These are phyloP conservation scores for Phellopilus nigrolimitatus DNA, from an alignment of 1,284 basidiomycete genomes.

Conservation along the genomic window DNA sequence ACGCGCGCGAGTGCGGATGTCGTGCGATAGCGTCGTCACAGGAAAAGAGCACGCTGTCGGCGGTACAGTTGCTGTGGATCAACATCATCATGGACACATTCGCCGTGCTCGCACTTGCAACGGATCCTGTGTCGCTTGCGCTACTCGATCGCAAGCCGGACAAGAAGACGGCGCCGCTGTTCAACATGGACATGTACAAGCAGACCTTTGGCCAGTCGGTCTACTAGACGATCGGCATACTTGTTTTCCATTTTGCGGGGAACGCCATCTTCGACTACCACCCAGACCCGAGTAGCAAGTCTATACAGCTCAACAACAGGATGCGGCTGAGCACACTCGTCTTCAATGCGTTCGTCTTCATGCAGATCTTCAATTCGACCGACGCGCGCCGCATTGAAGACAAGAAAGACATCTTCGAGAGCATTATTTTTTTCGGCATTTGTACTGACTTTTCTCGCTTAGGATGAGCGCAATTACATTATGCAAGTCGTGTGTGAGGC, in stretches of 20 bases:
- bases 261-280: slow-evolving; percentile 63
- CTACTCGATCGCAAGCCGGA: slow-evolving; percentile 91
- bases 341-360: slow-evolving; percentile 97
- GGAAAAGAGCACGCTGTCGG: slow-evolving; percentile 84
- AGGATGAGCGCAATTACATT: slow-evolving; percentile 99
- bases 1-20: slow-evolving; percentile 68
- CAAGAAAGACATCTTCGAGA: slow-evolving; percentile 86
- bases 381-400: slow-evolving; percentile 87
- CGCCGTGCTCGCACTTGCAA: slow-evolving; percentile 93
- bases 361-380: slow-evolving; percentile 92
- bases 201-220: slow-evolving; percentile 88
- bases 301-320: slow-evolving; percentile 36
- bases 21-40: slow-evolving; percentile 71
- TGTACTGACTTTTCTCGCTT: slow-evolving; percentile 12
- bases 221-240: slow-evolving; percentile 82
- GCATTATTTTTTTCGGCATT: slow-evolving; percentile 42
- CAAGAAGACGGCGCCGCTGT: slow-evolving; percentile 81
- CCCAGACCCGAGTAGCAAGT: slow-evolving; percentile 30
- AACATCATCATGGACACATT: slow-evolving; percentile 99
- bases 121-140: slow-evolving; percentile 82
- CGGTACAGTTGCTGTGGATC: slow-evolving; percentile 96
- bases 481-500: slow-evolving; percentile 99
- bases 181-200: slow-evolving; percentile 91
- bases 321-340: slow-evolving; percentile 78
- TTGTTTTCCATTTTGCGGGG: slow-evolving; percentile 90